Base-by-base conservation (phyloP, 495 filamentous ascomycete genomes). In the Aspergillus nidulans region DNA sequence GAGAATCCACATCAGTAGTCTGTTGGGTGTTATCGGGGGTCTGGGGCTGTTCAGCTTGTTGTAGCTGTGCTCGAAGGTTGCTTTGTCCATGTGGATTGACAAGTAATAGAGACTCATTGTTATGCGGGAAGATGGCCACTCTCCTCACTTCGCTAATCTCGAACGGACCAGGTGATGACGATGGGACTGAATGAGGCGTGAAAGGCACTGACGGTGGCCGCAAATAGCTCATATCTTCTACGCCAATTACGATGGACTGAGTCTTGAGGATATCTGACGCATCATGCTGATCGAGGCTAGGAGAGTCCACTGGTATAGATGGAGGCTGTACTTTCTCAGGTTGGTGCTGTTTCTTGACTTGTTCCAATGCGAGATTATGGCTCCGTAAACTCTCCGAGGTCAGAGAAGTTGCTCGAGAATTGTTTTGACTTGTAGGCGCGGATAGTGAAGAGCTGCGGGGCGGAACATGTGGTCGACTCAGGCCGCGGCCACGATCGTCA, bases 91-190 rank as follows among this genome's bases (percentile, higher is more conserved):
- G 82, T 59, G 91, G 87, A 38, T 95, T 81, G 38, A 95, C 85
- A 52, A 95, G 71, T 42, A 94, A 71, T 10, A 90, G 75, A 3
- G 89, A 92, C 55, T 85, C 84, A 58, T 95, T 96, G 64, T 91
- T 89, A 66, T 96, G 91, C 2, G 90, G 85, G 63, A 86, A 94
- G 30, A 95, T 85, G 54, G 82, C 85, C 42, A 96, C 84, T 16
- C 88, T 88, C 55, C 84, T 85, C 12, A 91, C 91, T 71, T 96
- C 90, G 42, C 83, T 75, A 40, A 81, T 75, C 52, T 81, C 78
- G n/a, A 80, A 60, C 0, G 73, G 71, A 1, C 77, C 77, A 0
- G 77, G 77, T 6, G 77, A 80, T 13, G 72, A 77, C 1, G 78
- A 80, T 6, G 73, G 72, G 39, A 81, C 69, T 15, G 78, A 81